Evolutionary conservation across 2,329 filamentous ascomycete species (phyloP).

Genomic region (Didymella keratinophila): DNA sequence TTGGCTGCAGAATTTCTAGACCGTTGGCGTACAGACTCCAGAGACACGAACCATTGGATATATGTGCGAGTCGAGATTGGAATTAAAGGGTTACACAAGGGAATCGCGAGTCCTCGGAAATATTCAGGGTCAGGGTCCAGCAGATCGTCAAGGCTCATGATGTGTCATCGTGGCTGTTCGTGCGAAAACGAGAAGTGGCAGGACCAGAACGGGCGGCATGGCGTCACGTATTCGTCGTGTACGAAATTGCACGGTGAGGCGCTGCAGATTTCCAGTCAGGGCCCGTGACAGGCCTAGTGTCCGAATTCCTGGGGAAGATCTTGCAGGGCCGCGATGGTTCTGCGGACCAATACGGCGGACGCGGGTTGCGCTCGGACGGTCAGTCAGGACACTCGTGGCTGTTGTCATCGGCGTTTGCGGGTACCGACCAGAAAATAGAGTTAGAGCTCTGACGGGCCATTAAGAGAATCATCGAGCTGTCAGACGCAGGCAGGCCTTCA

Average conservation of each 20-base stretch:
- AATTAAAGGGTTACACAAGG: background rate
- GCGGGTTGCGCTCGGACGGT: constrained; percentile 7
- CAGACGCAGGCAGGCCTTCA: background rate
- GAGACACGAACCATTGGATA: background rate
- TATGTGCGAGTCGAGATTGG: background rate
- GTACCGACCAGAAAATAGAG: constrained; percentile 7
- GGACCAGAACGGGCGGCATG: constrained; percentile 3
- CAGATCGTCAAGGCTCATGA: background rate
- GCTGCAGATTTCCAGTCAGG: background rate
- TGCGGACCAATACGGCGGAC: constrained; percentile 37
- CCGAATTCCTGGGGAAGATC: constrained; percentile 11
- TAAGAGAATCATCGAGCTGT: background rate
- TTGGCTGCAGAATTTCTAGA: background rate
- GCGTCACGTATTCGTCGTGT: constrained; percentile 7
- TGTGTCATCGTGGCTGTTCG: constrained; percentile 1
- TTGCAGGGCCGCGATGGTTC: background rate
- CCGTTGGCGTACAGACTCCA: background rate
- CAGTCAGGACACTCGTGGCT: no score
- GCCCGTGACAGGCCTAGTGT: constrained; percentile 1
- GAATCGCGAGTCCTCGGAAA: background rate
- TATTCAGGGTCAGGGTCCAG: background rate
- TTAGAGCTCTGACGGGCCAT: constrained; percentile 5
- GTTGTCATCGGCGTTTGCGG: constrained; percentile 11
- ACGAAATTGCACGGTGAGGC: background rate
- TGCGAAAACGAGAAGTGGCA: background rate